These are phyloP conservation scores for Quercus agrifolia DNA, from an alignment of 306 rosid genomes.

Conservation along the genomic window DNA sequence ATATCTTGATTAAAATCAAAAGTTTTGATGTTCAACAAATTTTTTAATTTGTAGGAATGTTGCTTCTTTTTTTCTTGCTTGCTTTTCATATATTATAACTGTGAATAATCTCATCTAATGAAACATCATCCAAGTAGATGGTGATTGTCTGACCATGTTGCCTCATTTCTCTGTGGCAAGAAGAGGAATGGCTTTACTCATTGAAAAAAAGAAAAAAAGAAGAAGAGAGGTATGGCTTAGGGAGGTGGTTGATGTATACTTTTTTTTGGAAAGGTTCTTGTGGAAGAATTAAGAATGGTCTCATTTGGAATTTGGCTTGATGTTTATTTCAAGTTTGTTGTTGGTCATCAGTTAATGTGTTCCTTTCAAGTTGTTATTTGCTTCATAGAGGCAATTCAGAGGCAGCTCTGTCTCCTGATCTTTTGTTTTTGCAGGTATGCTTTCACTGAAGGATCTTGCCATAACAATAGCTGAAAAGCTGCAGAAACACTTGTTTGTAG, in stretches of 20 bases:
- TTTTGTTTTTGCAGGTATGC: slow-evolving; percentile 57
- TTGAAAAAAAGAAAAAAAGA: too few species aligned
- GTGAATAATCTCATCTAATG: too few species aligned
- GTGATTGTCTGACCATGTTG: too few species aligned
- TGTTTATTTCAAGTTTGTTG: neutral
- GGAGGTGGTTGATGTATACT: neutral
- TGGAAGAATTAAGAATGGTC: neutral
- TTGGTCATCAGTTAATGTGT: neutral
- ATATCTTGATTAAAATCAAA: too few species aligned
- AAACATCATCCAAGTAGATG: too few species aligned
- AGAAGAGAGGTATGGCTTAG: neutral
- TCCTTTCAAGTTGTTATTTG: slow-evolving; percentile 3
- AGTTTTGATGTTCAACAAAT: too few species aligned
- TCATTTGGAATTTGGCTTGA: neutral
- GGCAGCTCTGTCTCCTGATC: neutral
- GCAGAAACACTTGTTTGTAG: slow-evolving; percentile 58
- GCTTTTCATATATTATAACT: too few species aligned
- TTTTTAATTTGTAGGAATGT: too few species aligned
- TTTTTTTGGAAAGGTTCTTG: neutral
- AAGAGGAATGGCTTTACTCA: too few species aligned
- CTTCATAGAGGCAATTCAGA: neutral
- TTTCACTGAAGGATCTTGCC: slow-evolving; percentile 85
- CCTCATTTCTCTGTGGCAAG: too few species aligned
- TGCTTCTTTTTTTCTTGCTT: too few species aligned
- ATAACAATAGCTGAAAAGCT: slow-evolving; percentile 62